Percentiles rank a stretch among this genome's conserved stretches.
Evolutionary conservation across 2,329 filamentous ascomycete genomes (phyloP).

Genomic region (Nemania diffusa): DNA sequence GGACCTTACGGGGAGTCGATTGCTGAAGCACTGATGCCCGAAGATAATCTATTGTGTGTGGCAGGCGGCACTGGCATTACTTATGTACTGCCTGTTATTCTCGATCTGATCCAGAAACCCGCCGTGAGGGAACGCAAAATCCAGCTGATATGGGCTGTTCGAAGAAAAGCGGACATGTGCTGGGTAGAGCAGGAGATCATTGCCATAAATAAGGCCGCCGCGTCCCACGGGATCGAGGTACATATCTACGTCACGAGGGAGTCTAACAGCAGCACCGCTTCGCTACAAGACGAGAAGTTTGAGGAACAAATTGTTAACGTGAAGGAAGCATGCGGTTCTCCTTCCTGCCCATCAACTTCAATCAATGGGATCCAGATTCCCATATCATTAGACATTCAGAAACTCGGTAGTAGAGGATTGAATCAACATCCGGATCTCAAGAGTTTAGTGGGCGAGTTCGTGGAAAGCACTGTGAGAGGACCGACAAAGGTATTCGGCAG

Average conservation of each 20-base stretch:
- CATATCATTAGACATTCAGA: conserved; percentile 45
- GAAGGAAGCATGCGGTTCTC: conserved; percentile 34
- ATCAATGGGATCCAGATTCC: conserved; percentile 35
- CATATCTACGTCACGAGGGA: conserved; percentile 70
- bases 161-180: conserved; percentile 62
- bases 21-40: conserved; percentile 53
- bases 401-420: conserved; percentile 44
- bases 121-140: conserved; percentile 56
- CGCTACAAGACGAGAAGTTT: conserved; percentile 43
- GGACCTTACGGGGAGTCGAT: conserved; percentile 71
- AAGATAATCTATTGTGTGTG: conserved; percentile 62
- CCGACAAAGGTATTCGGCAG: conserved; percentile 68
- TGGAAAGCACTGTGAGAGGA: conserved; percentile 58
- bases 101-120: conserved; percentile 51
- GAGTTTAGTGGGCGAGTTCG: conserved; percentile 60
- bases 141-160: conserved; percentile 73
- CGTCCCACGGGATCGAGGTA: conserved; percentile 58
- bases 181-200: conserved; percentile 70
- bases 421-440: conserved; percentile 58
- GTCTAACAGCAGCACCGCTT: conserved; percentile 43
- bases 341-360: conserved; percentile 36
- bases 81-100: conserved; percentile 63
- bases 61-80: conserved; percentile 70
- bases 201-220: conserved; percentile 55
- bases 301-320: conserved; percentile 28